phyloP scores from a whole-genome alignment of 108 stramenopile species.

The Cylindrotheca closterium region DNA sequence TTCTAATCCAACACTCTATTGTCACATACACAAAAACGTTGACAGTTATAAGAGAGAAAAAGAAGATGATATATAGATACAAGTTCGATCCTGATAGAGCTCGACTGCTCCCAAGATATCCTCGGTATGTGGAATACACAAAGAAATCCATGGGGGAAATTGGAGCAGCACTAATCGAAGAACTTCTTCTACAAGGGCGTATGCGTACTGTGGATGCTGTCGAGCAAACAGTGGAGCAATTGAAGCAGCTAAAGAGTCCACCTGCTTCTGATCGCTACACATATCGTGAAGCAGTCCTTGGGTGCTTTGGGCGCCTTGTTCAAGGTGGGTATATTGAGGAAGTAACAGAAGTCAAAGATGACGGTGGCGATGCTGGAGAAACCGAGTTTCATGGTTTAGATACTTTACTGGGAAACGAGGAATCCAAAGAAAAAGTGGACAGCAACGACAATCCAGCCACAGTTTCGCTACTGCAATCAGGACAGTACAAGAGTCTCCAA shows the following conservation, averaged over 20 bases:
- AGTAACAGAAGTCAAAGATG: constrained; percentile 47
- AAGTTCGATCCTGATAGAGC: constrained; percentile 52
- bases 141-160: constrained; percentile 50
- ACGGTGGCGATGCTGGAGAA: constrained; percentile 45
- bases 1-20: constrained; percentile 71
- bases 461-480: constrained; percentile 26
- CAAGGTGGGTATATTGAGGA: constrained; percentile 58
- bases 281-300: constrained; percentile 41
- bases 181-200: constrained; percentile 56
- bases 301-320: constrained; percentile 47
- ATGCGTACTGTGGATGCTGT: constrained; percentile 62
- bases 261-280: constrained; percentile 24
- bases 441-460: constrained; percentile 32
- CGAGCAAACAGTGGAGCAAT: constrained; percentile 42
- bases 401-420: constrained; percentile 4
- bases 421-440: constrained; percentile 5
- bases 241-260: constrained; percentile 20
- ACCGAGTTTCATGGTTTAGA: constrained; percentile 32
- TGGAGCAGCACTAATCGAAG: constrained; percentile 61
- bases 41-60: background rate
- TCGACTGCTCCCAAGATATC: constrained; percentile 56
- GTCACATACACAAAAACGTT: constrained; percentile 43
- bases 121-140: constrained; percentile 62
- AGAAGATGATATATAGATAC: constrained; percentile 42
- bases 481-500: constrained; percentile 43